A percentile compares a stretch with the other conserved stretches of the same genome.
phyloP scores from a whole-genome alignment of 257 asterid species.

The Solanum rostratum region DNA sequence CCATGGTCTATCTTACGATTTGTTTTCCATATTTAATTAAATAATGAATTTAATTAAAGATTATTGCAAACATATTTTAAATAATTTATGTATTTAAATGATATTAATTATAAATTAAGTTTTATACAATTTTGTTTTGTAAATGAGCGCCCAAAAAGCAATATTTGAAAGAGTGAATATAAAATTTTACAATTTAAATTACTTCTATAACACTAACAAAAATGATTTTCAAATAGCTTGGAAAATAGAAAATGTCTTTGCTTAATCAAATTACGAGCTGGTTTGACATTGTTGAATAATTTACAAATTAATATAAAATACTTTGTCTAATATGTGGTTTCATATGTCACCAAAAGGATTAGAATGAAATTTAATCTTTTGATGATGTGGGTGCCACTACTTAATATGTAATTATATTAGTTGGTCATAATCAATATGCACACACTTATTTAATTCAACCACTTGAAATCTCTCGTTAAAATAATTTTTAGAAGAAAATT shows the following conservation, averaged over 20 bases:
- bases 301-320: background rate
- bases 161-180: background rate
- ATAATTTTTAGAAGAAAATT: background rate
- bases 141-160: background rate
- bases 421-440: background rate
- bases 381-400: background rate
- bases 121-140: background rate
- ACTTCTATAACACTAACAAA: background rate
- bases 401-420: background rate
- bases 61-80: too few species aligned
- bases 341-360: background rate
- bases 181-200: background rate
- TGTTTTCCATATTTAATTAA: background rate
- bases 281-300: background rate
- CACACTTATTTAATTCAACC: background rate
- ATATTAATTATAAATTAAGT: background rate
- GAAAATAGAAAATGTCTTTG: too few species aligned
- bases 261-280: too few species aligned
- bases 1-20: background rate
- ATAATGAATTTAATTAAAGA: too few species aligned
- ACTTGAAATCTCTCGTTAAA: background rate
- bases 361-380: background rate
- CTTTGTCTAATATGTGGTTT: background rate
- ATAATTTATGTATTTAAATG: background rate
- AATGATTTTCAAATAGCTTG: background rate